These are phyloP conservation scores for Vigna trinervia DNA, from an alignment of 306 rosid genomes.

Conservation along the genomic window DNA sequence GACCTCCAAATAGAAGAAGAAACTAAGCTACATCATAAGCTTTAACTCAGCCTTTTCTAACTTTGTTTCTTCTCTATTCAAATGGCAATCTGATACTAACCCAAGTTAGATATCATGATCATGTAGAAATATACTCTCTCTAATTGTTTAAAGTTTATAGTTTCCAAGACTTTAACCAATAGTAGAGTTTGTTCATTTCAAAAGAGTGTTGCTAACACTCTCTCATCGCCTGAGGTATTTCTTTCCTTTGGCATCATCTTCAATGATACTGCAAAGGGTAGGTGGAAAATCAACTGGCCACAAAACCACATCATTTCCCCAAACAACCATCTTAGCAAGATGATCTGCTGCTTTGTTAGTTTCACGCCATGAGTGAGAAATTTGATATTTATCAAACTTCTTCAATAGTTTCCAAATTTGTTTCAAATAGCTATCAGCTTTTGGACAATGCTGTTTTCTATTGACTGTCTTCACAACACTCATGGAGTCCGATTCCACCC, in stretches of 20 bases:
- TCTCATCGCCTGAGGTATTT: constrained; percentile 50
- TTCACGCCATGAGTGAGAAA: constrained; percentile 79
- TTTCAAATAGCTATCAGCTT: constrained; percentile 52
- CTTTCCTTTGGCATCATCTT: constrained; percentile 64
- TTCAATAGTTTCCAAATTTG: constrained; percentile 51
- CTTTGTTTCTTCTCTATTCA: not conserved
- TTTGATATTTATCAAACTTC: constrained; percentile 49
- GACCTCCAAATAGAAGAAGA: not conserved
- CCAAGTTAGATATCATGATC: constrained; percentile 10
- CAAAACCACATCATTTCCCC: constrained; percentile 55
- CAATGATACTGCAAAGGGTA: constrained; percentile 55
- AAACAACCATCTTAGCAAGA: constrained; percentile 64
- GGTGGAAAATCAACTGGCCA: constrained; percentile 61
- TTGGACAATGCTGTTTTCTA: constrained; percentile 43
- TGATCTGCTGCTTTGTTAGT: constrained; percentile 74
- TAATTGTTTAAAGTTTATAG: too few relatives aligned
- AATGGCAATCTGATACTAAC: constrained; percentile 3
- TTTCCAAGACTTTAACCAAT: too few relatives aligned
- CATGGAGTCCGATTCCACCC: constrained; percentile 62
- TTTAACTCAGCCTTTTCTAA: not conserved
- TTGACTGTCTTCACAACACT: constrained; percentile 62
- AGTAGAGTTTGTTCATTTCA: too few relatives aligned
- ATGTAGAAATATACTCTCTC: too few relatives aligned
- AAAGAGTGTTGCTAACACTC: not conserved
- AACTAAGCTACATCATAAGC: not conserved